Conservation (phyloP, 108 stramenopile species). For the Nitzschia inconspicua region DNA sequence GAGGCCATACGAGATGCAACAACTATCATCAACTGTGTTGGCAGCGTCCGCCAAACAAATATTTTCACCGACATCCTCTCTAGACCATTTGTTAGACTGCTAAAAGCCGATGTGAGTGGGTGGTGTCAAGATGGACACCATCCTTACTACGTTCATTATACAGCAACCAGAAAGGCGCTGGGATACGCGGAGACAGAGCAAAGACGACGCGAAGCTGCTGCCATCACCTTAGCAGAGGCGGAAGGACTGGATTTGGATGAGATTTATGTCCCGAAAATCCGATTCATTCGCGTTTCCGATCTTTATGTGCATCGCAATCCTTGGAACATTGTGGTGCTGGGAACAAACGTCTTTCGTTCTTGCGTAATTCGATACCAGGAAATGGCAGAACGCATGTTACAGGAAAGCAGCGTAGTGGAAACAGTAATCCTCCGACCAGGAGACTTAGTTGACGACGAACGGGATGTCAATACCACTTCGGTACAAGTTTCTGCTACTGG, state of each 20-base stretch:
- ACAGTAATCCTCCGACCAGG: conserved; percentile 66
- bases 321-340: conserved; percentile 46
- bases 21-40: conserved; percentile 66
- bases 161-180: conserved; percentile 50
- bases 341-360: conserved; percentile 59
- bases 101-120: conserved; percentile 39
- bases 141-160: conserved; percentile 71
- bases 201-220: conserved; percentile 41
- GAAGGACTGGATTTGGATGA: conserved; percentile 6
- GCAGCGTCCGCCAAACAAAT: conserved; percentile 51
- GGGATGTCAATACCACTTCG: conserved; percentile 56
- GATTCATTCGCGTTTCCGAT: conserved; percentile 72
- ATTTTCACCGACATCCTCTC: conserved; percentile 58
- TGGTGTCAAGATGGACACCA: conserved; percentile 69
- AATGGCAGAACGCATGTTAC: conserved; percentile 57
- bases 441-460: conserved; percentile 57
- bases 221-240: conserved; percentile 19
- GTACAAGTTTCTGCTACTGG: conserved; percentile 53
- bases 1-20: conserved; percentile 52
- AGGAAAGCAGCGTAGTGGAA: conserved; percentile 48
- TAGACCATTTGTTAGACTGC: conserved; percentile 46
- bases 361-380: conserved; percentile 59
- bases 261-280: conserved; percentile 35
- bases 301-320: conserved; percentile 37
- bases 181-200: conserved; percentile 66